These are phyloP conservation scores for Hibiscus mutabilis DNA, from an alignment of 345 rosid genomes.

Conservation along the genomic window DNA sequence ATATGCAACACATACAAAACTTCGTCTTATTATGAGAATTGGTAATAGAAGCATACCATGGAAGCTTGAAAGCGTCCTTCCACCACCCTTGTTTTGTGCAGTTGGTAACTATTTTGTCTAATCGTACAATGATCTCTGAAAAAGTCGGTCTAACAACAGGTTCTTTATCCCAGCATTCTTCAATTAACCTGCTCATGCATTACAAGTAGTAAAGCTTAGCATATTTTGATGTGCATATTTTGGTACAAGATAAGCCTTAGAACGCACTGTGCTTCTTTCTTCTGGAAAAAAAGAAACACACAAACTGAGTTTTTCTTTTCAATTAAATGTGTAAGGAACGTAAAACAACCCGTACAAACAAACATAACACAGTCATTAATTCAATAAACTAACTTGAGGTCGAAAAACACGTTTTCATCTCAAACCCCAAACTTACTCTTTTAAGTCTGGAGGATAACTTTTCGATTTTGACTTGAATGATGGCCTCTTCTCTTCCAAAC, in stretches of 20 bases:
- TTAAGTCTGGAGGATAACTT: slow-evolving; percentile 72
- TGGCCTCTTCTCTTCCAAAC: slow-evolving; percentile 66
- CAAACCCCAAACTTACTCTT: slow-evolving; percentile 51
- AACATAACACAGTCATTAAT: too few species aligned
- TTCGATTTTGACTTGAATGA: slow-evolving; percentile 53
- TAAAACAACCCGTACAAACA: not conserved
- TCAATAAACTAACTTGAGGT: slow-evolving; percentile 4
- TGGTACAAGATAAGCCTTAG: not conserved
- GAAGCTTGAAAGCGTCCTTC: slow-evolving; percentile 94
- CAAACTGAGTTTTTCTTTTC: not conserved
- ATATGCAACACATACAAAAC: not conserved
- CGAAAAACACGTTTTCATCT: not conserved
- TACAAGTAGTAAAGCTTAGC: not conserved
- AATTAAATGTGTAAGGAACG: not conserved
- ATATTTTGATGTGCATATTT: not conserved
- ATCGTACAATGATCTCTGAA: slow-evolving; percentile 71
- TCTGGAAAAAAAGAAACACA: not conserved
- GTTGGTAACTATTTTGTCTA: slow-evolving; percentile 57
- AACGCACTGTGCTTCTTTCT: not conserved
- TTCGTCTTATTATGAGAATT: too few species aligned
- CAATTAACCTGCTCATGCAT: slow-evolving; percentile 57
- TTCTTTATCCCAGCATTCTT: slow-evolving; percentile 82
- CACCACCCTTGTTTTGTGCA: slow-evolving; percentile 91
- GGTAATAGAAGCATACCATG: slow-evolving; percentile 52
- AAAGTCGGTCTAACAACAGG: slow-evolving; percentile 58